Conservation (phyloP, 345 rosid species). For the Pseudoturritis turrita region DNA sequence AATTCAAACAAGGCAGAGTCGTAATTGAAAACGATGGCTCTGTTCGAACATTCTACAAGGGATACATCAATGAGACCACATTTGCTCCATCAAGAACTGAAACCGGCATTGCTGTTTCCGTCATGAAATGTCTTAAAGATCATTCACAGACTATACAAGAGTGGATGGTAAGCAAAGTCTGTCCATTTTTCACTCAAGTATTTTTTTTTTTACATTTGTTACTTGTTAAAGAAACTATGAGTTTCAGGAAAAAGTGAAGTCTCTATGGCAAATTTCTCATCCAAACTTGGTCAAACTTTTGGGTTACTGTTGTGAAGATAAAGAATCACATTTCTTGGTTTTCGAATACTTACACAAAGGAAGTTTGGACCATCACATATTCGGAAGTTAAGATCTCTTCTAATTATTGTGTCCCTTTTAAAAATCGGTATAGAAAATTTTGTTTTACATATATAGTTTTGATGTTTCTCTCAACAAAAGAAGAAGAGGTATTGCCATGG, state of each 20-base stretch:
- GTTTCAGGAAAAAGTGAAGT: background rate
- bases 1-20: background rate
- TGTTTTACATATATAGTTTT: background rate
- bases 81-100: background rate
- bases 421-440: background rate
- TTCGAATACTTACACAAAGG: background rate
- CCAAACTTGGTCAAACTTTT: conserved; percentile 3
- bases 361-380: background rate
- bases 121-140: background rate
- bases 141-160: background rate
- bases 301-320: conserved; percentile 4
- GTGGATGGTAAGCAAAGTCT: conserved; percentile 1
- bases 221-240: background rate
- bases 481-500: conserved; percentile 13
- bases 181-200: background rate
- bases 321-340: background rate
- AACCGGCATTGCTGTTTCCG: conserved; percentile 5
- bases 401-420: background rate
- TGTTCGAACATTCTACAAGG: background rate
- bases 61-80: conserved; percentile 2
- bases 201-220: background rate
- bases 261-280: background rate
- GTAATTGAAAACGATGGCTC: background rate
- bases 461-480: background rate
- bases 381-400: conserved; percentile 1